These are phyloP conservation scores for Trypanosoma lewisi DNA, from an alignment of 208 protist genomes.

Conservation along the genomic window DNA sequence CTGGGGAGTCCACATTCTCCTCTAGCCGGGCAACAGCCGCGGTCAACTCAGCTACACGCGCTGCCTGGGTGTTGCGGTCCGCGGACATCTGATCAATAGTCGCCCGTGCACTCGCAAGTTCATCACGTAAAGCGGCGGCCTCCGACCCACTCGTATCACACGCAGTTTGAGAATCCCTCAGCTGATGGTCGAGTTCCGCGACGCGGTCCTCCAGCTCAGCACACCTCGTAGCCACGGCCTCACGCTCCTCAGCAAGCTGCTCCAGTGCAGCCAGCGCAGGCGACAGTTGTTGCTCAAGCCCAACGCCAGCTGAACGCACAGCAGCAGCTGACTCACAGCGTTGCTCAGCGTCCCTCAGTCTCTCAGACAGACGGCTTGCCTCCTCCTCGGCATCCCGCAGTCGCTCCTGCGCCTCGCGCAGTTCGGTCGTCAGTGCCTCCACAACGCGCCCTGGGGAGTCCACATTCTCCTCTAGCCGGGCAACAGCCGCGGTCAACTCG, in stretches of 20 bases:
- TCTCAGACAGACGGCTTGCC: slow-evolving; percentile 12
- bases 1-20: background rate
- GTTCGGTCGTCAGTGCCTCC: slow-evolving; percentile 9
- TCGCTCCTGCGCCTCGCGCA: slow-evolving; percentile 17
- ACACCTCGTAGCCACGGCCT: slow-evolving; percentile 28
- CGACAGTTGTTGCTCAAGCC: slow-evolving; percentile 19
- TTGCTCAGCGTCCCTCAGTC: slow-evolving; percentile 20
- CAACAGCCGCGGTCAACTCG: slow-evolving; percentile 5
- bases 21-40: slow-evolving; percentile 2
- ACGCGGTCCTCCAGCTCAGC: slow-evolving; percentile 21
- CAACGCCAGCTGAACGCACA: background rate
- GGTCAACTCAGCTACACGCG: slow-evolving; percentile 12
- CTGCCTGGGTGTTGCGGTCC: slow-evolving; percentile 2
- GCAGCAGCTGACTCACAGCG: slow-evolving; percentile 6
- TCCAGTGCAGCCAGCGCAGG: slow-evolving; percentile 21
- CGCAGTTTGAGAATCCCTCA: background rate
- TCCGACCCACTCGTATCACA: background rate
- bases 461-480: background rate
- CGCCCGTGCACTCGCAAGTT: background rate
- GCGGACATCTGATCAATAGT: slow-evolving; percentile 7
- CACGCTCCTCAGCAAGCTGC: slow-evolving; percentile 27
- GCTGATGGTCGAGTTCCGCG: too few species aligned
- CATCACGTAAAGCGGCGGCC: background rate
- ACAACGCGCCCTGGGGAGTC: background rate
- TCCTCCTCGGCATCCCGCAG: slow-evolving; percentile 22